Evolutionary conservation across 129 eudicot genomes (phyloP).

Genomic region (Scalesia atractyloides): DNA sequence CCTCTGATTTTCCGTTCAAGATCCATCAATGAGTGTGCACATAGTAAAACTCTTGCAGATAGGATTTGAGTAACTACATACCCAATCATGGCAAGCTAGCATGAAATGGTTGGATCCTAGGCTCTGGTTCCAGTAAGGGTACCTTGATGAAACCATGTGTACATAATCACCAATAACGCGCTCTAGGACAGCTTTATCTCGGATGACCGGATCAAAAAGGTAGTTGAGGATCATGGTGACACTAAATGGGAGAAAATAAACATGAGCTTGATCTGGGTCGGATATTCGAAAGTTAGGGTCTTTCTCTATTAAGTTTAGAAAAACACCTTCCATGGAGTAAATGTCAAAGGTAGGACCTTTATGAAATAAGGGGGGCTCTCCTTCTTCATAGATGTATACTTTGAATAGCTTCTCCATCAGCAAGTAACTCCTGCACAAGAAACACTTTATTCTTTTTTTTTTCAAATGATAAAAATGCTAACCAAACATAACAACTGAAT

Average conservation of each 20-base stretch:
- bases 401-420: slow-evolving; percentile 73
- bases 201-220: slow-evolving; percentile 69
- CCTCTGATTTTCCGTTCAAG: no score
- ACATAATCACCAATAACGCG: slow-evolving; percentile 65
- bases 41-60: slow-evolving; percentile 8
- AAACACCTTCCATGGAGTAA: slow-evolving; percentile 78
- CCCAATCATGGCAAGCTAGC: slow-evolving; percentile 97
- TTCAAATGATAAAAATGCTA: neutral
- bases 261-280: slow-evolving; percentile 72
- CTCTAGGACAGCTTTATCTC: slow-evolving; percentile 74
- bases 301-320: slow-evolving; percentile 52
- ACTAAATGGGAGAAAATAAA: slow-evolving; percentile 79
- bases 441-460: neutral
- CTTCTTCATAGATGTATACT: slow-evolving; percentile 77
- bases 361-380: slow-evolving; percentile 78
- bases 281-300: slow-evolving; percentile 40
- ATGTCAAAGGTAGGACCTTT: slow-evolving; percentile 60
- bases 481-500: no score
- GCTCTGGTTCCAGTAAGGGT: slow-evolving; percentile 81
- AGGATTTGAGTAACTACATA: slow-evolving; percentile 35
- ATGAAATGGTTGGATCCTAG: slow-evolving; percentile 93
- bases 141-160: slow-evolving; percentile 48
- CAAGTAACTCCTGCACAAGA: slow-evolving; percentile 64
- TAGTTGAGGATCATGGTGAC: slow-evolving; percentile 66
- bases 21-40: neutral